These are phyloP conservation scores for Posidonia australis DNA, from an alignment of 106 monocot species.

Conservation along the genomic window DNA sequence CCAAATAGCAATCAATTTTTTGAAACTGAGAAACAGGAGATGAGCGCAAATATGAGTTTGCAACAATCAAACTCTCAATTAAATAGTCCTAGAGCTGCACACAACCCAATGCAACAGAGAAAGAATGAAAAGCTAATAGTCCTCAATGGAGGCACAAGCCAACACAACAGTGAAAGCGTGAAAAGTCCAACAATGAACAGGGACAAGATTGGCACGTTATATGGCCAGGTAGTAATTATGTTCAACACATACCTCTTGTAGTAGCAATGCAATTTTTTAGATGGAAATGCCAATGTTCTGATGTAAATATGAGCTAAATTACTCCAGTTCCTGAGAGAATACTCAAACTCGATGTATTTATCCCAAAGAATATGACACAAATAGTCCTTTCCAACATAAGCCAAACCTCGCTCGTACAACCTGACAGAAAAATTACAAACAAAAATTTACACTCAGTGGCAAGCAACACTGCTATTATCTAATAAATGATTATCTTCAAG, in stretches of 20 bases:
- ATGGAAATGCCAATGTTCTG: slow-evolving; percentile 57
- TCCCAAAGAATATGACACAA: slow-evolving; percentile 71
- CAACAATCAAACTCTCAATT: slow-evolving; percentile 1
- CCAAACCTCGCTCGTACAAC: slow-evolving; percentile 65
- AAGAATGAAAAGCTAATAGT: not conserved
- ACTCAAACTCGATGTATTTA: slow-evolving; percentile 80
- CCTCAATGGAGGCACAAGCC: not conserved
- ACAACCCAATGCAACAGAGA: not conserved
- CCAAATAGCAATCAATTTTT: slow-evolving; percentile 43
- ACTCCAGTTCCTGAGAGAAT: slow-evolving; percentile 58
- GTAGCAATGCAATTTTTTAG: slow-evolving; percentile 51
- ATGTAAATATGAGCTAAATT: slow-evolving; percentile 52
- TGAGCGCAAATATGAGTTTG: not conserved
- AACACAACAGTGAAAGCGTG: not conserved
- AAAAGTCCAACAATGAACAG: not conserved
- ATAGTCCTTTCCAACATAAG: slow-evolving; percentile 73
- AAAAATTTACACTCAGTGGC: too few relatives aligned
- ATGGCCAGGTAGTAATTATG: not conserved
- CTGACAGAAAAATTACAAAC: slow-evolving; percentile 26
- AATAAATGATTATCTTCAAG: too few relatives aligned
- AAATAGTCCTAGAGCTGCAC: not conserved
- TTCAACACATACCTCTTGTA: slow-evolving; percentile 43
- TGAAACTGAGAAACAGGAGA: slow-evolving; percentile 41
- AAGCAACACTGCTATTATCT: too few relatives aligned
- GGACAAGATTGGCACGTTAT: not conserved